Conservation (phyloP, 805 yeast genomes). For the Wickerhamomyces silvicola region DNA sequence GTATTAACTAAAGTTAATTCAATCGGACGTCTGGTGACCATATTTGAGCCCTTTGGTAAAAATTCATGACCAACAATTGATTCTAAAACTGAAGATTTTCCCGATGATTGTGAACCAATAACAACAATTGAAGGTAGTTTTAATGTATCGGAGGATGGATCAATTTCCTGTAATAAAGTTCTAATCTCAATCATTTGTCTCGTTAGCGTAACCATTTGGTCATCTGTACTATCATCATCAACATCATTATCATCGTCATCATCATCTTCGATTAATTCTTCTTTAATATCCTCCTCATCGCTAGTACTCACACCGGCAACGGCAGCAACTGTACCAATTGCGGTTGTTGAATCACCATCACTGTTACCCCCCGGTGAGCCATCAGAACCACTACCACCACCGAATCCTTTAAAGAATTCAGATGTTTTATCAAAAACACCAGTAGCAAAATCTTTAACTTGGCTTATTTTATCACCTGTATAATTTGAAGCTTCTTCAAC, state of each 20-base stretch:
- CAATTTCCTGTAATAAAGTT: slow-evolving; percentile 66
- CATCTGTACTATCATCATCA: slow-evolving; percentile 53
- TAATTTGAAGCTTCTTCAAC: slow-evolving; percentile 78
- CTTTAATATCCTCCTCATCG: slow-evolving; percentile 39
- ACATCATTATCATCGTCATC: slow-evolving; percentile 50
- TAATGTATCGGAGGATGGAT: slow-evolving; percentile 63
- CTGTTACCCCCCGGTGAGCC: slow-evolving; percentile 25
- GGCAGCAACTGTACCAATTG: slow-evolving; percentile 55
- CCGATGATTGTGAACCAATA: slow-evolving; percentile 95
- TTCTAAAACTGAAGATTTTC: slow-evolving; percentile 93
- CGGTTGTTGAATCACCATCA: slow-evolving; percentile 36
- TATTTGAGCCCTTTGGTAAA: slow-evolving; percentile 92
- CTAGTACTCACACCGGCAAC: slow-evolving; percentile 36
- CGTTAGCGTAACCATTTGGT: slow-evolving; percentile 83
- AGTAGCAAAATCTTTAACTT: slow-evolving; percentile 57
- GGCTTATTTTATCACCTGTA: slow-evolving; percentile 58
- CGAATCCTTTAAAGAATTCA: slow-evolving; percentile 20
- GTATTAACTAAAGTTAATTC: slow-evolving; percentile 89
- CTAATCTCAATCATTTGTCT: slow-evolving; percentile 96
- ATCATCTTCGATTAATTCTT: slow-evolving; percentile 34
- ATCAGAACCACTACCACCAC: slow-evolving; percentile 4
- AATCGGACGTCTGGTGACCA: slow-evolving; percentile 97
- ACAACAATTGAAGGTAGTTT: slow-evolving; percentile 94
- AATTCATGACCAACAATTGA: slow-evolving; percentile 98
- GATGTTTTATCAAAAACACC: slow-evolving; percentile 38